Percentiles rank a stretch among this genome's conserved stretches.
Conservation (phyloP, 129 eudicot genomes). For the Centaurea solstitialis region DNA sequence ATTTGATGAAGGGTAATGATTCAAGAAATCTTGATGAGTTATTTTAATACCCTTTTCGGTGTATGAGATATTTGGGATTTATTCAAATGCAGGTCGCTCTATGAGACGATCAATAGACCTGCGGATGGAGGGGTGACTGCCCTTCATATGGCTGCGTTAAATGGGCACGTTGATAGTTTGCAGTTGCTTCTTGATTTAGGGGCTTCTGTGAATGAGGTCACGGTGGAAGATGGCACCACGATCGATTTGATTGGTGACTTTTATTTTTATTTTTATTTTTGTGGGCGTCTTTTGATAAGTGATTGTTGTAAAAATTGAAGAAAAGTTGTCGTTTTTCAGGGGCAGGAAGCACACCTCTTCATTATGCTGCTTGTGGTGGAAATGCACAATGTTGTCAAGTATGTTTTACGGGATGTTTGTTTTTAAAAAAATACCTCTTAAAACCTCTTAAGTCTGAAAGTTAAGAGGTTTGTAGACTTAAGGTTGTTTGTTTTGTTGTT, state of each 20-base stretch:
- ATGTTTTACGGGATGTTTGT: neutral
- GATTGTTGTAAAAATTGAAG: neutral
- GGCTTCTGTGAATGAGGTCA: conserved; percentile 69
- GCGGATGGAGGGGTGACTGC: conserved; percentile 96
- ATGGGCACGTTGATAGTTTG: conserved; percentile 72
- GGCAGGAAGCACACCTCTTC: conserved; percentile 94
- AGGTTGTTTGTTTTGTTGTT: no score
- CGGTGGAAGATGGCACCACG: conserved; percentile 87
- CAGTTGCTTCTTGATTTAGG: conserved; percentile 84
- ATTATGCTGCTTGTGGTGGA: conserved; percentile 96
- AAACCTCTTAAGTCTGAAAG: no score
- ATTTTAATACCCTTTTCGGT: neutral
- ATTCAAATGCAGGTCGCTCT: conserved; percentile 49
- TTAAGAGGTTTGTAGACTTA: no score
- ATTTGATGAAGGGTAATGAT: conserved; percentile 63
- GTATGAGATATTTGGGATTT: neutral
- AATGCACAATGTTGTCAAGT: conserved; percentile 91
- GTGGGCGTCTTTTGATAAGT: neutral
- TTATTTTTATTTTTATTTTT: neutral
- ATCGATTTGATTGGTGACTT: conserved; percentile 79
- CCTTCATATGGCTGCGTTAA: conserved; percentile 96
- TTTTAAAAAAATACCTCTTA: no score
- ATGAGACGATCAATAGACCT: conserved; percentile 62
- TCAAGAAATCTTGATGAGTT: neutral
- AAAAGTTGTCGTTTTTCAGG: conserved; percentile 44